Evolutionary conservation across 345 rosid species (phyloP), one percentile per base, ranked within the genome.

Genomic region (Eucalyptus dawsonii): DNA sequence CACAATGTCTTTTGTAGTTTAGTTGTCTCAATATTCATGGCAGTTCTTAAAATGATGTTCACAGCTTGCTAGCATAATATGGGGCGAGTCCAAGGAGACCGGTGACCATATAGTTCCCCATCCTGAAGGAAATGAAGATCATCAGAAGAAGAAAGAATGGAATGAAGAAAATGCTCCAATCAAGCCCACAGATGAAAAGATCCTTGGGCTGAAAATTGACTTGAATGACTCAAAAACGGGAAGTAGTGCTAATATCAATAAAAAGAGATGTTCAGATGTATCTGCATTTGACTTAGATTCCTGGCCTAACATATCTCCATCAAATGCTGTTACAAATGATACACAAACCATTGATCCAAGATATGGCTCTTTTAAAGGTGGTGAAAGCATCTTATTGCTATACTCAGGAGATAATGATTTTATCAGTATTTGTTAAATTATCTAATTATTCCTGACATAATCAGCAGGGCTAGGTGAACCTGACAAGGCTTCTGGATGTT

Each of bases 41-140:
- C 24, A 9, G 37, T 83, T 62, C 22, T 86, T 69, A 54, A 45
- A 72, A 58, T 58, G 19, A 86, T 91, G 37, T 93, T 92, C 90
- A 91, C 95, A 98, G 99, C 92, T 96, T 88, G 92, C 93, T n/a
- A 94, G 93, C 93, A 98, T 98, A 93, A 93, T 96, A 97, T 97
- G 99, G n/a, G 96, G 93, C 89, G 96, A 94, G 94, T 92, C 92
- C 89, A 95, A 92, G 88, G 94, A 94, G 89, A 91, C 92, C 54
- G 98, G 91, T 88, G 98, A 96, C 92, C 97, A 95, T 94, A 93
- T 95, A 80, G 97, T 98, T 89, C 98, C 99, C 62, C 94, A 91
- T 92, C 94, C 89, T 88, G 94, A 88, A 86, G 92, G 86, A 89
- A 92, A 69, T 88, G 96, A 94, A 92, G 93, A 92, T 81, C 88